Conservation (phyloP, 306 rosid genomes). For the Cucumis cinereus region DNA sequence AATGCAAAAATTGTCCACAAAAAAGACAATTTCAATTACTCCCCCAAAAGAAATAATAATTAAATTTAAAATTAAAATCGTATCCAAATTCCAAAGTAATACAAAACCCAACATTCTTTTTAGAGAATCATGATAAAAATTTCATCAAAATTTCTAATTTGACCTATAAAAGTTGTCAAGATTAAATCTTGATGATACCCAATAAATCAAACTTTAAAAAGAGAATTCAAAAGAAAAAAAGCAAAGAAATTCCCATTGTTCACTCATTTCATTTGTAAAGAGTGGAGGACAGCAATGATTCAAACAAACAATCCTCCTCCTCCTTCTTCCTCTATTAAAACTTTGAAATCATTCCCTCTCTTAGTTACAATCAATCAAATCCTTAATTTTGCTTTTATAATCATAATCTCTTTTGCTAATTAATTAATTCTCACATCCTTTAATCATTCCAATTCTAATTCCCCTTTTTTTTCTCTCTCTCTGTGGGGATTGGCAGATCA, state of each 20-base stretch:
- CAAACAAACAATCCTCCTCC: neutral
- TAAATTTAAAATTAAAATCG: too few relatives aligned
- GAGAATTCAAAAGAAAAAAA: neutral
- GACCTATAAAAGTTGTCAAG: neutral
- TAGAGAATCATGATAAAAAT: neutral
- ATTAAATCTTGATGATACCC: neutral
- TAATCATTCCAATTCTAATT: neutral
- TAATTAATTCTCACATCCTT: neutral
- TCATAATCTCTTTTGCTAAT: neutral
- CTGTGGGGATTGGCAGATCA: conserved; percentile 3
- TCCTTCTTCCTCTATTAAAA: neutral
- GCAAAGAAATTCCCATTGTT: neutral
- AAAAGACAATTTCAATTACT: neutral
- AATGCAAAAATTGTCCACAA: neutral
- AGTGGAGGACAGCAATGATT: conserved; percentile 13
- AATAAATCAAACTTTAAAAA: neutral
- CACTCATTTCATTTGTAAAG: neutral
- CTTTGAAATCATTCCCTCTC: conserved; percentile 7
- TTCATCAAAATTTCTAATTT: neutral
- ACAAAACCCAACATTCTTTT: neutral
- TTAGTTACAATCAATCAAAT: neutral
- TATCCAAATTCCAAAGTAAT: neutral
- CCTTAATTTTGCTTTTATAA: neutral
- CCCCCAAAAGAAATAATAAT: neutral
- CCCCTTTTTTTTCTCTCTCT: neutral